phyloP scores from a whole-genome alignment of 2,329 filamentous ascomycete genomes.

The Trichoderma hamatum region DNA sequence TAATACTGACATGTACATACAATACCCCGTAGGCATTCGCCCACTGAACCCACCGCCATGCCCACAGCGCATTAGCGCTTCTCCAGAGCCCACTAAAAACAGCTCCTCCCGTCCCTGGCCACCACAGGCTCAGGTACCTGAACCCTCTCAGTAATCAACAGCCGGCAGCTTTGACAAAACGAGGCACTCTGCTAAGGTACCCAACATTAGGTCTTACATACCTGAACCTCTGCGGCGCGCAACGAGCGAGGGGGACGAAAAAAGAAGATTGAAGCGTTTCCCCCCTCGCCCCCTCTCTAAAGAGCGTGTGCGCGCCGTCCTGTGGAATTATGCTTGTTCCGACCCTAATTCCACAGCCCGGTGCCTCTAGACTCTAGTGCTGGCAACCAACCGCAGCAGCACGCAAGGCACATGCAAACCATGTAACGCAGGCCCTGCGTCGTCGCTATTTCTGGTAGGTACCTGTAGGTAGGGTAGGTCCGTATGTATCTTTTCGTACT shows the following conservation, averaged over 20 bases:
- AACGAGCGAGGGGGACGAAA: not conserved
- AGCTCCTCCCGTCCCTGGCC: not conserved
- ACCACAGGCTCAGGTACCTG: not conserved
- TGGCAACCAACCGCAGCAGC: not conserved
- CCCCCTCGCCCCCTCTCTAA: not conserved
- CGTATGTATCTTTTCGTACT: too few species aligned
- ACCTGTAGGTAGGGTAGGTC: too few species aligned
- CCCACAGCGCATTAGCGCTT: conserved; percentile 16
- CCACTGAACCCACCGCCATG: conserved; percentile 2
- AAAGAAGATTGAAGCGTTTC: not conserved
- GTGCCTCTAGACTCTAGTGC: not conserved
- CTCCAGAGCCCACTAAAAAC: not conserved
- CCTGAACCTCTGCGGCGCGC: not conserved
- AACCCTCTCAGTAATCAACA: not conserved
- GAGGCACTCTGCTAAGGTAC: not conserved
- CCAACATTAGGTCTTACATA: not conserved
- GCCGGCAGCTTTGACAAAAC: not conserved
- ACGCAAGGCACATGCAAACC: not conserved
- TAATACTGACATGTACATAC: not conserved
- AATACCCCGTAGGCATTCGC: not conserved
- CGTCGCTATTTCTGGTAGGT: conserved; percentile 2
- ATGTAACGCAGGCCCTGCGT: not conserved
- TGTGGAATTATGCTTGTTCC: not conserved
- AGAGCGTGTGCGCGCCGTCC: not conserved
- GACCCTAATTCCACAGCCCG: not conserved